Base-by-base conservation (phyloP, 2,329 filamentous ascomycete species). In the Cordyceps javanica region DNA sequence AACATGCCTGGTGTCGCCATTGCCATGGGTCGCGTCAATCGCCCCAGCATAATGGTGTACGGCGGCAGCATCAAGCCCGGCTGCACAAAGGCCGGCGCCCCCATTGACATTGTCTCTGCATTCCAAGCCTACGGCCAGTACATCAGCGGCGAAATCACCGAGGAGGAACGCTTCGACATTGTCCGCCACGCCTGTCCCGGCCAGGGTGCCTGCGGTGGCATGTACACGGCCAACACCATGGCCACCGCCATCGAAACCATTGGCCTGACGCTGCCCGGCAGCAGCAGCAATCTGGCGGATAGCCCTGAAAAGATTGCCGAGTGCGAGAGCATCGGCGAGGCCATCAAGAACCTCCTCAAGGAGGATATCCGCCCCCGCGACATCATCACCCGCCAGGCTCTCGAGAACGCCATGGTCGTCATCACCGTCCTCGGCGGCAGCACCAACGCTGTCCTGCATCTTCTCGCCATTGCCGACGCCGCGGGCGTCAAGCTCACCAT, bases 51-150 rank as follows among this genome's bases (percentile, higher is more conserved):
- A 70, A 99, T 99, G 94, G 90, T 99, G 30, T 99, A 99, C 69
- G 94, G 94, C 65, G 94, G 94, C 50, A 91, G 90, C 42, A 99
- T 97, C 71, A 87, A 89, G 70, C 90, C 94, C 38, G 94, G 94
- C 48, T 97, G 92, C 75, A 90, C 89, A 57, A 81, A 78, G 67
- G 82, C 82, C 52, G 89, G 92, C 65, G 80, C 88, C 63, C 77
- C 87, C 59, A 90, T 97, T 65, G 93, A 99, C 71, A 96, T 99
- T 55, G 89, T 99, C 60, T 97, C 91, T 51, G 94, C 94, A 44
- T 99, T 99, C 83, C 94, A 99, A 77, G 89, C 93, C 5, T 97
- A 97, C 69, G 94, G 94, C 26, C 90, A 97, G 72, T 97, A 92
- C 76, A 87, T 99, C 66, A 84, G 89, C 13, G 93, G 93, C 44